Conservation (phyloP, 352 stramenopile genomes). For the Aphanomyces stellatus region DNA sequence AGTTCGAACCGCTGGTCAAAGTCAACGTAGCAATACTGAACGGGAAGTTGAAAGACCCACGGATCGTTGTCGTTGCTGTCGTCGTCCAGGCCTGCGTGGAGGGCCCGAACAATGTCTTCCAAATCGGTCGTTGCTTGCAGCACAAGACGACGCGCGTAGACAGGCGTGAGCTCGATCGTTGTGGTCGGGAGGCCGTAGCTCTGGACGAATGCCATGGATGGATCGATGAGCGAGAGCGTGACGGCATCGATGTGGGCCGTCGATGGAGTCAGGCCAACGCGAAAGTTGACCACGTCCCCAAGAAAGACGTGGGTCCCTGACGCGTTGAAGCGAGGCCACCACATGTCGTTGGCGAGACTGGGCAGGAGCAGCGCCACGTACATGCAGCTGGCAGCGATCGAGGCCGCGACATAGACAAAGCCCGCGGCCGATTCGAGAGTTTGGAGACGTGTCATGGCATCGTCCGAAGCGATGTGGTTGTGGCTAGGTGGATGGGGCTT, state of each 20-base stretch:
- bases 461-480: not conserved
- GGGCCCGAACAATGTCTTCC: not conserved
- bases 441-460: not conserved
- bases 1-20: conserved; percentile 5
- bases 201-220: not conserved
- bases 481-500: too few relatives aligned
- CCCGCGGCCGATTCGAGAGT: not conserved
- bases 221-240: not conserved
- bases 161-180: not conserved
- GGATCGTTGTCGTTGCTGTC: not conserved
- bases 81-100: too few relatives aligned
- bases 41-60: not conserved
- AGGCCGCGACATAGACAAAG: not conserved
- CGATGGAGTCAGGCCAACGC: not conserved
- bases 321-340: not conserved
- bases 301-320: not conserved
- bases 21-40: conserved; percentile 1
- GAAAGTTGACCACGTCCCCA: conserved; percentile 1
- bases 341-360: conserved; percentile 4
- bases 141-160: not conserved
- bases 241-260: not conserved
- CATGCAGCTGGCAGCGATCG: not conserved
- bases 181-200: not conserved
- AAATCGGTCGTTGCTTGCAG: not conserved
- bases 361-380: not conserved